Conservation (phyloP, 352 stramenopile genomes). For the Saprolegnia diclina region DNA sequence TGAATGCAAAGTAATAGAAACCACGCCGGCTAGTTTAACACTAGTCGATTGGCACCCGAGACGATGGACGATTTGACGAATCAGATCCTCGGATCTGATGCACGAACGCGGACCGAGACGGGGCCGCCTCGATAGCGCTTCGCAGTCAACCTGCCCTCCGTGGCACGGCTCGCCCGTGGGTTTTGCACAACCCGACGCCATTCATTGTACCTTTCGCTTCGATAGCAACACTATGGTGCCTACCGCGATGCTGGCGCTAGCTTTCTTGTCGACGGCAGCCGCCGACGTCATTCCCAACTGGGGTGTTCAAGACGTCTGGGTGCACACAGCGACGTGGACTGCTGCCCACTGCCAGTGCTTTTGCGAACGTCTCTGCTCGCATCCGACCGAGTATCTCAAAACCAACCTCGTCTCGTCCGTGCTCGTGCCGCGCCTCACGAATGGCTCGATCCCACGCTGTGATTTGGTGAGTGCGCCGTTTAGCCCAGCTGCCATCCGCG, state of each 20-base stretch:
- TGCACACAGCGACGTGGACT: conserved; percentile 13
- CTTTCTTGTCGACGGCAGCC: neutral
- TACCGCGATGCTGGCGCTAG: neutral
- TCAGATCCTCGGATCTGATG: neutral
- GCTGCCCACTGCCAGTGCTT: conserved; percentile 5
- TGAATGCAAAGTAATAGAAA: no score
- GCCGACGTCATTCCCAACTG: neutral
- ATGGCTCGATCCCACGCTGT: neutral
- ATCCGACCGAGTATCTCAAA: conserved; percentile 4
- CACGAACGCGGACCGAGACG: neutral
- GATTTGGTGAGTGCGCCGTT: neutral
- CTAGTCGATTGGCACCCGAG: no score
- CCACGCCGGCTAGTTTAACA: no score
- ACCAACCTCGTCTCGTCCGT: conserved; percentile 11
- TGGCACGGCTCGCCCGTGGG: no score
- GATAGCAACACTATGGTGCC: no score
- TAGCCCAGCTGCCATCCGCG: neutral
- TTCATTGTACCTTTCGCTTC: no score
- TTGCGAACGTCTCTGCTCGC: conserved; percentile 8
- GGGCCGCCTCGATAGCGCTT: neutral
- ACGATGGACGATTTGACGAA: neutral
- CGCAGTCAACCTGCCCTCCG: no score
- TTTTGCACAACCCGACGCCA: no score
- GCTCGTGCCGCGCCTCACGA: conserved; percentile 1
- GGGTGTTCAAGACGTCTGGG: conserved; percentile 17